These are phyloP conservation scores for Sporothrix brasiliensis DNA, from an alignment of 2,329 filamentous ascomycete genomes.

Conservation along the genomic window DNA sequence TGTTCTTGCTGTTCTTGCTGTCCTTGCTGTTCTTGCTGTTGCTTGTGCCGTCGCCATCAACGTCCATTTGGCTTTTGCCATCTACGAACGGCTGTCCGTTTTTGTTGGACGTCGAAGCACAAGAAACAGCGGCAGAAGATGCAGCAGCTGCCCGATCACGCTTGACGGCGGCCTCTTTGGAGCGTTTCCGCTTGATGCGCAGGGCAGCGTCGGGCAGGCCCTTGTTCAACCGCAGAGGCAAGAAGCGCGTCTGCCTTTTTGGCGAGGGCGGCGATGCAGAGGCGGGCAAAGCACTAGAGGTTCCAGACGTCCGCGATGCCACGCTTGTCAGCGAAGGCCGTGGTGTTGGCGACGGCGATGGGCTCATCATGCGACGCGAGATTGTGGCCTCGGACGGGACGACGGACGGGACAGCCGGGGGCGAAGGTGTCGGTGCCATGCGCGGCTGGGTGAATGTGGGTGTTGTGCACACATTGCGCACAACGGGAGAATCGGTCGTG, in stretches of 20 bases:
- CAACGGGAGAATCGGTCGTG: neutral
- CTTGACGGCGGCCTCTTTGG: conserved; percentile 14
- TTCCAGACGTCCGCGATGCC: neutral
- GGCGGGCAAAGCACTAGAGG: neutral
- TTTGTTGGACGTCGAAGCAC: neutral
- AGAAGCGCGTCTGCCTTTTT: conserved; percentile 24
- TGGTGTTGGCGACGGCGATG: conserved; percentile 9
- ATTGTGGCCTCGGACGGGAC: conserved; percentile 4
- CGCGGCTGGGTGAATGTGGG: conserved; percentile 34
- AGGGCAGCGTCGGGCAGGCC: neutral
- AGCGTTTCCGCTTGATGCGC: conserved; percentile 25
- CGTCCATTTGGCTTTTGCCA: conserved; percentile 31
- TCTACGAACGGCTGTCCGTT: neutral
- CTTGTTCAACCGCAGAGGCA: conserved; percentile 24
- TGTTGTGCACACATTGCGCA: conserved; percentile 22
- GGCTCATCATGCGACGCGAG: neutral
- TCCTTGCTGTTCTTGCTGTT: conserved; percentile 4
- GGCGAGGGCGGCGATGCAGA: neutral
- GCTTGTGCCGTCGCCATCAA: conserved; percentile 30
- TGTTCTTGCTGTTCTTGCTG: conserved; percentile 3
- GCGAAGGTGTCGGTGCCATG: conserved; percentile 20
- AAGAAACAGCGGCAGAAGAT: no score
- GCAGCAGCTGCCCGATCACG: neutral
- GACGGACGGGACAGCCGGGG: neutral
- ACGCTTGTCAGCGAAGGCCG: neutral